phyloP scores from a whole-genome alignment of 164 flowering plant genomes.

The Litsea cubeba region DNA sequence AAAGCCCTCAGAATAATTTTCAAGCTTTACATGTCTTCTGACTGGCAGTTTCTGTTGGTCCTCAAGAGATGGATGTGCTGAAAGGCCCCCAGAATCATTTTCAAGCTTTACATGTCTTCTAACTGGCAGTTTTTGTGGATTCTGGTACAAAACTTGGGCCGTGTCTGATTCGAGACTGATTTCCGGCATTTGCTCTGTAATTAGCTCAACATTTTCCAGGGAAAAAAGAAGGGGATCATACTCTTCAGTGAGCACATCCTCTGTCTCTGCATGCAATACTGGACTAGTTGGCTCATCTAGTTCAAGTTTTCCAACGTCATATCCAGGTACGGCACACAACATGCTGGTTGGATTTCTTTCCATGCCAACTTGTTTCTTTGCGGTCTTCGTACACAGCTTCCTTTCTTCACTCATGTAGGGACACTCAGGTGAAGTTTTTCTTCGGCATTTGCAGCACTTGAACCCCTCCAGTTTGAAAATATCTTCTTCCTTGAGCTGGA shows the following conservation, averaged over 20 bases:
- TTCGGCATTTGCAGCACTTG: slow-evolving; percentile 88
- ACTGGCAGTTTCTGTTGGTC: slow-evolving; percentile 57
- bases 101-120: slow-evolving; percentile 65
- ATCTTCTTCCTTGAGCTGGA: slow-evolving; percentile 69
- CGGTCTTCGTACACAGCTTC: slow-evolving; percentile 20
- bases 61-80: neutral
- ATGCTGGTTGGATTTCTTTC: slow-evolving; percentile 12
- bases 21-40: slow-evolving; percentile 60
- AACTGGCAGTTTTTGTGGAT: slow-evolving; percentile 57
- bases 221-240: slow-evolving; percentile 59
- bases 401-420: slow-evolving; percentile 43
- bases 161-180: slow-evolving; percentile 27
- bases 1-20: slow-evolving; percentile 29
- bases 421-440: slow-evolving; percentile 57
- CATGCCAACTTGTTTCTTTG: slow-evolving; percentile 25
- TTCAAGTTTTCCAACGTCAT: slow-evolving; percentile 19
- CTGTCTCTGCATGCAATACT: slow-evolving; percentile 19
- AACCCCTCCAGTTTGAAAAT: slow-evolving; percentile 62
- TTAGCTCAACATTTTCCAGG: slow-evolving; percentile 46
- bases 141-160: slow-evolving; percentile 24
- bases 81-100: slow-evolving; percentile 24
- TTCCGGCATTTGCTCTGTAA: slow-evolving; percentile 29
- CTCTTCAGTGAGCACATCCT: slow-evolving; percentile 26
- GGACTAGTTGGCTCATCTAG: slow-evolving; percentile 27
- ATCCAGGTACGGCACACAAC: slow-evolving; percentile 19